A percentile compares a stretch with the other conserved stretches of the same genome.
Conservation (phyloP, 345 rosid species). For the Lenwebbia sp. region DNA sequence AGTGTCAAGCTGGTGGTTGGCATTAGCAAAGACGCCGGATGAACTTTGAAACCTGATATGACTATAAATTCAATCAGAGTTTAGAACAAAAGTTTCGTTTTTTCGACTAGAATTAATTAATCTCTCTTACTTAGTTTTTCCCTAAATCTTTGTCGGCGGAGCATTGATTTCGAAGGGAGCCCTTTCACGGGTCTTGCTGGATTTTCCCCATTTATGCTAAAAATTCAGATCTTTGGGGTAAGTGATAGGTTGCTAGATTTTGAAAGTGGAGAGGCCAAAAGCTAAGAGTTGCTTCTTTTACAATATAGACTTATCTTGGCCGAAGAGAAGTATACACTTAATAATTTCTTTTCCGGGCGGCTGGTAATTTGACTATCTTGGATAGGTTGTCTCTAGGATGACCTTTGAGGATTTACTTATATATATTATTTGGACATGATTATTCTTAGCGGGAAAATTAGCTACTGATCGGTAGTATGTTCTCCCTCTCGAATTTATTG, state of each 20-base stretch:
- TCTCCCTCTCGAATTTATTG: background rate
- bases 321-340: background rate
- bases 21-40: background rate
- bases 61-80: background rate
- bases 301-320: background rate
- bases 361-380: background rate
- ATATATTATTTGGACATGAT: background rate
- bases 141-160: background rate
- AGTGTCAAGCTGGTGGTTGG: background rate
- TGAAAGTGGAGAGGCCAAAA: background rate
- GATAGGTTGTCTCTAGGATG: background rate
- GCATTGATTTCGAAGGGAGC: background rate
- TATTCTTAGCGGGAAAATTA: background rate
- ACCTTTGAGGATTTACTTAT: background rate
- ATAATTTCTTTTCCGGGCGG: background rate
- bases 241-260: background rate
- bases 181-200: background rate
- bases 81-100: background rate
- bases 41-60: background rate
- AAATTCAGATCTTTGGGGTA: background rate
- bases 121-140: background rate
- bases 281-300: background rate
- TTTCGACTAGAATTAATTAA: background rate
- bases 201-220: background rate
- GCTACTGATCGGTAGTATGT: background rate